phyloP scores from a whole-genome alignment of 306 rosid genomes.

The Echinosophora koreensis region DNA sequence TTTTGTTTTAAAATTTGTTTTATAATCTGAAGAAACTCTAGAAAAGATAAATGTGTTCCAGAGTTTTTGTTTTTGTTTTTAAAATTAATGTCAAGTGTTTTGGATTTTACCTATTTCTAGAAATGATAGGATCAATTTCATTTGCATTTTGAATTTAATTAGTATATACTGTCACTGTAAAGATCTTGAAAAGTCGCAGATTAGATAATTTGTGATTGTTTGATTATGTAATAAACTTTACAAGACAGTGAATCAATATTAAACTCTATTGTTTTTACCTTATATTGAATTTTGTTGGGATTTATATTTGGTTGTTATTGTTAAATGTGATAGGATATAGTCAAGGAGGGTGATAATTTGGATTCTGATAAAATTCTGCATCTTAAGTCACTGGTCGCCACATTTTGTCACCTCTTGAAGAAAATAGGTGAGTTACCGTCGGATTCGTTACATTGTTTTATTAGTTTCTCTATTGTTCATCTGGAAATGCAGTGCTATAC shows the following conservation, averaged over 20 bases:
- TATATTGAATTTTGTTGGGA: neutral
- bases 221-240: no score
- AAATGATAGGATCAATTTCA: neutral
- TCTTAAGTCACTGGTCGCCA: slow-evolving; percentile 62
- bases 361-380: slow-evolving; percentile 60
- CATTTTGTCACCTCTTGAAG: slow-evolving; percentile 79
- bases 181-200: no score
- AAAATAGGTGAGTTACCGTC: slow-evolving; percentile 61
- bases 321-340: slow-evolving; percentile 56
- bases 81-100: neutral
- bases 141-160: neutral
- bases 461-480: slow-evolving; percentile 28
- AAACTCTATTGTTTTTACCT: no score
- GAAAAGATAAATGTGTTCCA: neutral
- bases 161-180: no score
- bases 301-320: slow-evolving; percentile 28
- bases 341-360: slow-evolving; percentile 54
- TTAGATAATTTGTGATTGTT: no score
- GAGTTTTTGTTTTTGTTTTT: neutral
- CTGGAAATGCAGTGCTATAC: slow-evolving; percentile 1
- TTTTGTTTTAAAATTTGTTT: neutral
- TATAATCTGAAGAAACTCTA: neutral
- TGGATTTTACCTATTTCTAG: neutral
- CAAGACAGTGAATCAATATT: no score
- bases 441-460: neutral